Evolutionary conservation across 345 rosid species (phyloP).

Genomic region (Gynandropsis gynandra): DNA sequence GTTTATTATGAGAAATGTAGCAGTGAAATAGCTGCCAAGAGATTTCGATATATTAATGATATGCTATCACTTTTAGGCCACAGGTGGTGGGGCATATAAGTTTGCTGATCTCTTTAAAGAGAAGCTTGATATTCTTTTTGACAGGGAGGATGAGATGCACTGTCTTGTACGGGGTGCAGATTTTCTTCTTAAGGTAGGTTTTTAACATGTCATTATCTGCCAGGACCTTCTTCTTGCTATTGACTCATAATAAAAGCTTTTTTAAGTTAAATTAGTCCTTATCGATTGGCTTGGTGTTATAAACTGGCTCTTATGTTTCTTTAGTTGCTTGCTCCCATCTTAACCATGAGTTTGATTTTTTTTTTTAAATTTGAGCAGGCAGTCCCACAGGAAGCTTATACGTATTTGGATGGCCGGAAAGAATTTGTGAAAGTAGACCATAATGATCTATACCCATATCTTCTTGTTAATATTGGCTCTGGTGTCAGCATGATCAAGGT

Average conservation of each 20-base stretch:
- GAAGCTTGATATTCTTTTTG: constrained; percentile 71
- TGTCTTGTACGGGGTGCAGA: constrained; percentile 90
- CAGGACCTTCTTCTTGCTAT: background rate
- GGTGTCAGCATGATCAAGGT: constrained; percentile 98
- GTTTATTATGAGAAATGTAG: constrained; percentile 17
- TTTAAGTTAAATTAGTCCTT: no score
- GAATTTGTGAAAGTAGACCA: constrained; percentile 67
- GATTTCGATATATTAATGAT: constrained; percentile 4
- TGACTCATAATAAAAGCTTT: no score
- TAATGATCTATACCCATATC: constrained; percentile 72
- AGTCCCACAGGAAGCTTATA: constrained; percentile 71
- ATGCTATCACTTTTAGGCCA: constrained; percentile 48
- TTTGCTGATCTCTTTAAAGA: constrained; percentile 85
- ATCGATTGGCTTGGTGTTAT: background rate
- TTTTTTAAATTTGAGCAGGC: constrained; percentile 52
- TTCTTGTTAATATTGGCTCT: constrained; percentile 87
- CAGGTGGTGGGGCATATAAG: constrained; percentile 99
- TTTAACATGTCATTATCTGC: constrained; percentile 6
- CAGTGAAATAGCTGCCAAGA: background rate
- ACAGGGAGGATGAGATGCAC: constrained; percentile 94
- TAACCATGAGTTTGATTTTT: constrained; percentile 21
- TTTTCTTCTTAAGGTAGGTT: constrained; percentile 81
- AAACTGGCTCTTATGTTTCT: background rate
- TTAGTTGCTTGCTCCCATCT: constrained; percentile 4
- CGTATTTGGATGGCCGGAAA: constrained; percentile 56